Base-by-base conservation (phyloP, 148 eudicot species). In the Salicornia ramosissima region DNA sequence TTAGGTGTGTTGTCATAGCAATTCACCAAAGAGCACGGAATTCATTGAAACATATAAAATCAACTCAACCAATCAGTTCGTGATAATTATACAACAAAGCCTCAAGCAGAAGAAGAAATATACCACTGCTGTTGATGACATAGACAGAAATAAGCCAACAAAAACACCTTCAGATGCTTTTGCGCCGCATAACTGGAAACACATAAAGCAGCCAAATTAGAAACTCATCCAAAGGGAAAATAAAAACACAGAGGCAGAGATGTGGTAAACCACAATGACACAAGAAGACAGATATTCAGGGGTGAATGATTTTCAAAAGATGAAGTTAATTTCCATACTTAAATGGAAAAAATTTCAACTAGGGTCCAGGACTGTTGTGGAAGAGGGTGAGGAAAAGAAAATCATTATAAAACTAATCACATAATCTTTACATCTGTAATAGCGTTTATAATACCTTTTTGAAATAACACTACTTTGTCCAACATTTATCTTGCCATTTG, bases 81-180 rank as follows among this genome's bases (percentile, higher is more conserved):
- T n/a, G n/a, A n/a, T n/a, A n/a, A 12, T 26, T 11, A n/a, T 42
- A 40, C 25, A 26, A 15, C 34, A n/a, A 73, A n/a, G 16, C 26
- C 26, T 12, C 46, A 59, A 46, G 30, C 12, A 13, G 0, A 47
- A 64, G 54, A 68, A 56, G 77, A 78, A 64, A 78, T 30, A 47
- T 88, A 88, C 97, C 92, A 91, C 97, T 47, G 97, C 95, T 13
- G 97, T 91, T 40, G 97, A 91, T 69, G 97, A 91, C 97, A 91
- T 91, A 10, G 95, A 91, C 60, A 91, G 83, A 80, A 91, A 91
- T 45, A 82, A 77, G 72, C 95, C 95, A 76, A 91, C 86, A 84
- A 91, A 91, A 70, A 91, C 79, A 63, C 97, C 97, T 77, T 91
- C 97, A 64, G 95, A 87, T 60, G 79, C 79, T 85, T 88, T 82